A percentile compares a stretch with the other conserved stretches of the same genome.
Evolutionary conservation across 1,284 basidiomycete genomes (phyloP).

Genomic region (Rhodotorula sp.): DNA sequence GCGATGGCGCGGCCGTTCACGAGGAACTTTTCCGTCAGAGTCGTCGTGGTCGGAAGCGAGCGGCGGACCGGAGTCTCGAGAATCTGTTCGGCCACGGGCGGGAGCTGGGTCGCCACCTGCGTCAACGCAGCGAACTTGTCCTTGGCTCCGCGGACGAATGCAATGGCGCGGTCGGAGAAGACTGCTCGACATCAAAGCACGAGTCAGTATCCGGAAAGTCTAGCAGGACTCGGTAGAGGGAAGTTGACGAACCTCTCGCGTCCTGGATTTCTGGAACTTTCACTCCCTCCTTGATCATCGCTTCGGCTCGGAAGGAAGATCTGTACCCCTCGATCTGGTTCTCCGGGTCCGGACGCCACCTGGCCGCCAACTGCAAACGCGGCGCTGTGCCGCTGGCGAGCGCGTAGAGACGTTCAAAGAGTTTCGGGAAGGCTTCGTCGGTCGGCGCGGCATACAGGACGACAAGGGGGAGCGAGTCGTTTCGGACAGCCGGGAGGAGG

Average conservation of each 20-base stretch:
- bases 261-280: background rate
- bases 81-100: slow-evolving; percentile 67
- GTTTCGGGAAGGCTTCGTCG: slow-evolving; percentile 16
- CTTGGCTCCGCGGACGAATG: slow-evolving; percentile 64
- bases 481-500: slow-evolving; percentile 1
- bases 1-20: slow-evolving; percentile 67
- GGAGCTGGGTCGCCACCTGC: slow-evolving; percentile 77
- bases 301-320: slow-evolving; percentile 31
- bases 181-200: slow-evolving; percentile 49
- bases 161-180: slow-evolving; percentile 68
- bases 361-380: slow-evolving; percentile 20
- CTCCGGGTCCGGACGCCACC: slow-evolving; percentile 39
- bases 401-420: slow-evolving; percentile 17
- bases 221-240: background rate
- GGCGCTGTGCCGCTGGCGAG: slow-evolving; percentile 9
- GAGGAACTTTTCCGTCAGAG: slow-evolving; percentile 53
- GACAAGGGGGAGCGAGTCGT: slow-evolving; percentile 23
- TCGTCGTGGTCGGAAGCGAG: background rate
- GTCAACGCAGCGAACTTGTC: slow-evolving; percentile 63
- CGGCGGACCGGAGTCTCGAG: slow-evolving; percentile 45
- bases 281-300: background rate
- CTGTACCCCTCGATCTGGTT: slow-evolving; percentile 48
- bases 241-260: background rate
- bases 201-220: background rate
- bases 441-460: slow-evolving; percentile 25